A percentile compares a stretch with the other conserved stretches of the same genome.
Evolutionary conservation across 2,329 filamentous ascomycete genomes (phyloP).

Genomic region (Colletotrichum sp.): DNA sequence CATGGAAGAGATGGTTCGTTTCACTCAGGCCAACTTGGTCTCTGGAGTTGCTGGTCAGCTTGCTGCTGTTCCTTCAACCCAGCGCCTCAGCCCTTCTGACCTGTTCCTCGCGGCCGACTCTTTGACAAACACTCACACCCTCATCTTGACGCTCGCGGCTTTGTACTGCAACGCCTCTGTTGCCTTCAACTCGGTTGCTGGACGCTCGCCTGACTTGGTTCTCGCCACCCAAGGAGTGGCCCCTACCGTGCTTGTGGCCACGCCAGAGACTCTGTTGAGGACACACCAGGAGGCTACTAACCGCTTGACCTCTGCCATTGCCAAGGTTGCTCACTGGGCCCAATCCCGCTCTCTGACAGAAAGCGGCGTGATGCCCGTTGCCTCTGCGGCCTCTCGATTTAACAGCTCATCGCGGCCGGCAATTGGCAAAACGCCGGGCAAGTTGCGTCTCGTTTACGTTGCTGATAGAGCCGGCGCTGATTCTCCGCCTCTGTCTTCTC

Average conservation of each 20-base stretch:
- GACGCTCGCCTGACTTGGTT: constrained; percentile 71
- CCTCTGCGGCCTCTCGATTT: constrained; percentile 59
- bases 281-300: constrained; percentile 68
- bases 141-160: constrained; percentile 80
- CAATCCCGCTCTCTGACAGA: constrained; percentile 73
- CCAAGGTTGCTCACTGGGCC: constrained; percentile 72
- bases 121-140: constrained; percentile 78
- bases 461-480: constrained; percentile 73
- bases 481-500: constrained; percentile 68
- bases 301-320: constrained; percentile 65
- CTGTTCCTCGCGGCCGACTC: constrained; percentile 86
- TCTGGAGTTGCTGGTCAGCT: constrained; percentile 82
- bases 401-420: constrained; percentile 56
- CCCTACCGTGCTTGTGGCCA: constrained; percentile 83
- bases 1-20: constrained; percentile 76
- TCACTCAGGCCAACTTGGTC: constrained; percentile 84
- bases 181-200: constrained; percentile 87
- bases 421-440: constrained; percentile 68
- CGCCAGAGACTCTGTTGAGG: constrained; percentile 73
- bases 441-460: constrained; percentile 81
- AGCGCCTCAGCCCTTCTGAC: constrained; percentile 77
- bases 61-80: constrained; percentile 73
- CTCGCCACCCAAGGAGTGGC: constrained; percentile 76
- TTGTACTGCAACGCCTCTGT: constrained; percentile 86
- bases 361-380: constrained; percentile 75